These are phyloP conservation scores for Ascochyta pisi DNA, from an alignment of 2,329 filamentous ascomycete species.

Conservation along the genomic window DNA sequence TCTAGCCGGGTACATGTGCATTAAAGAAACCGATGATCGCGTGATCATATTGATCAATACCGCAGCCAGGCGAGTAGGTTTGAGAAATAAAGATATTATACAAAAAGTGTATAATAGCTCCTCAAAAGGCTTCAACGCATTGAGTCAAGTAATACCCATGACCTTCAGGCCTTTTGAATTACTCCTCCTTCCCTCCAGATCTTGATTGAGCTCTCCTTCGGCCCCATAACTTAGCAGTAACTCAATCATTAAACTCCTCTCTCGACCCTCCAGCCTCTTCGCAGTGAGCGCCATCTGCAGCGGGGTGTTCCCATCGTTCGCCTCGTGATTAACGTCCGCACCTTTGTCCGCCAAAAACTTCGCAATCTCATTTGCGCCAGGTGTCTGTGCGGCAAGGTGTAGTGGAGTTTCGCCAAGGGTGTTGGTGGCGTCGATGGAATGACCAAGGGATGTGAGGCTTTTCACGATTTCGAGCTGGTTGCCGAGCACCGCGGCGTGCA, in stretches of 20 bases:
- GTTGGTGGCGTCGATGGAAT: slow-evolving; percentile 37
- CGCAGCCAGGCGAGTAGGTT: slow-evolving; percentile 10
- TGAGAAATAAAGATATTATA: slow-evolving; percentile 10
- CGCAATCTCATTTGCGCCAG: slow-evolving; percentile 35
- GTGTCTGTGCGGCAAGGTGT: slow-evolving; percentile 39
- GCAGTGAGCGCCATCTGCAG: slow-evolving; percentile 32
- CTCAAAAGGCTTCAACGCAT: background rate
- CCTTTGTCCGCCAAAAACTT: slow-evolving; percentile 39
- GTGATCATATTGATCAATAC: background rate
- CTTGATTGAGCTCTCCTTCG: slow-evolving; percentile 28
- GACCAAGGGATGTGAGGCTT: slow-evolving; percentile 35
- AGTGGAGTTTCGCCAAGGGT: slow-evolving; percentile 40
- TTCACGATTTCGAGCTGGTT: slow-evolving; percentile 34
- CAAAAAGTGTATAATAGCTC: background rate
- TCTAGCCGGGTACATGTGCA: no score
- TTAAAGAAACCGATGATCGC: no score
- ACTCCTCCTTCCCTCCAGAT: slow-evolving; percentile 22
- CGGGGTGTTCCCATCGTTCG: slow-evolving; percentile 31
- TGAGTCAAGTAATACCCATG: slow-evolving; percentile 24
- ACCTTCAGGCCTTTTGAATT: slow-evolving; percentile 32
- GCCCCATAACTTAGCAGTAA: slow-evolving; percentile 39
- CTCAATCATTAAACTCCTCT: slow-evolving; percentile 40
- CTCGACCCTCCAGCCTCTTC: slow-evolving; percentile 30
- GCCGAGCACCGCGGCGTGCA: slow-evolving; percentile 41
- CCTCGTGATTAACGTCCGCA: slow-evolving; percentile 40